Base-by-base conservation (phyloP, 176 grass and related monocot species). In the Hordeum vulgare region DNA sequence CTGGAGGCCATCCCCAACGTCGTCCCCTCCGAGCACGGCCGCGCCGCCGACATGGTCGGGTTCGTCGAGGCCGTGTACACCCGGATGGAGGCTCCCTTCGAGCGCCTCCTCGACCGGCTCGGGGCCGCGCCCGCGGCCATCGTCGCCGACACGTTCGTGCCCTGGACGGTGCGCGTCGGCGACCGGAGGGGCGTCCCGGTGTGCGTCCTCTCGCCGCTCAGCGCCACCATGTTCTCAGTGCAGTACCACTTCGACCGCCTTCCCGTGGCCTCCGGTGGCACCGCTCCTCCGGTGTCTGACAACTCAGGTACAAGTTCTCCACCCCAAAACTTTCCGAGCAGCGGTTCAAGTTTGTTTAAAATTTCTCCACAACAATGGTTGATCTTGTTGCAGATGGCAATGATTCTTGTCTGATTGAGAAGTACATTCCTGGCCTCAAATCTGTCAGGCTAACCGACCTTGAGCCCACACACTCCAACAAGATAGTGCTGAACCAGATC, bases 1-100 rank as follows among this genome's bases (percentile, higher is more conserved):
- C 11, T 94, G 14, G 58, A 64, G 70, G 85, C 86, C 21, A 86
- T 94, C 66, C 89, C 86, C 21, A 89, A 91, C 75, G 84, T 87
- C 66, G 29, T 94, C 41, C 92, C 92, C 27, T 91, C 92, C 0
- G 92, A 94, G 78, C 44, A 45, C 8, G 63, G 39, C 61, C 92
- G 92, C 6, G 80, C 35, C 33, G 76, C 84, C 34, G 80, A 91
- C 37, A 34, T 3, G 8, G 4, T 9, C 2, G 86, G 65, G n/a
- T 94, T 94, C 62, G 2, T 79, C 62, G 86, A 71, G 9, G 89
- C 86, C 58, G 92, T 94, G 29, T 7, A 20, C 13, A 45, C 64
- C 68, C 89, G 58, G 72, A 94, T 94, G 92, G 59, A 14, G 51
- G 80, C 44, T 24, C 86, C 86, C 21, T 69, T 91, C 23, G 92